phyloP scores from a whole-genome alignment of 768 basidiomycete species.

The Lyophyllum atratum region DNA sequence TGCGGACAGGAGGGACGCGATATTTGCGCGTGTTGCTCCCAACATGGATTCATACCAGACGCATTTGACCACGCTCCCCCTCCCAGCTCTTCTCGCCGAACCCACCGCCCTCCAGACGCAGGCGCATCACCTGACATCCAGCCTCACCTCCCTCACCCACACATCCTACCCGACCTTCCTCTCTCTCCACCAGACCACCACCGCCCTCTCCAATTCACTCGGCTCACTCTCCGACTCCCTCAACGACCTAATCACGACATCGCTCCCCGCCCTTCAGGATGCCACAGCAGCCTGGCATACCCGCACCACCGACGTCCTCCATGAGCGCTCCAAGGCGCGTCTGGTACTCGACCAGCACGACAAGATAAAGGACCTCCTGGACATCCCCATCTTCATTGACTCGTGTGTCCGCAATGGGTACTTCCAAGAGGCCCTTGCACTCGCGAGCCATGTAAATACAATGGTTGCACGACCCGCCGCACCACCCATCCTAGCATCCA shows the following conservation, averaged over 20 bases:
- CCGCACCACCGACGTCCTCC: slow-evolving; percentile 72
- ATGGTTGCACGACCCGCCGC: slow-evolving; percentile 45
- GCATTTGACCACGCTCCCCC: slow-evolving; percentile 63
- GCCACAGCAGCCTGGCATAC: slow-evolving; percentile 71
- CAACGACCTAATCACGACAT: slow-evolving; percentile 58
- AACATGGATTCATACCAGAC: slow-evolving; percentile 53
- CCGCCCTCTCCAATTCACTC: slow-evolving; percentile 71
- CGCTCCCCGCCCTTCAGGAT: slow-evolving; percentile 78
- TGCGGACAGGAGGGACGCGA: slow-evolving; percentile 6
- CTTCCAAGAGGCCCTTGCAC: slow-evolving; percentile 88
- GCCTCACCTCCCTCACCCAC: slow-evolving; percentile 86
- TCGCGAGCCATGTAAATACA: slow-evolving; percentile 69
- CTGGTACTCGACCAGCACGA: slow-evolving; percentile 94
- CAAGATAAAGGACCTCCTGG: slow-evolving; percentile 88
- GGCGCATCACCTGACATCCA: slow-evolving; percentile 83
- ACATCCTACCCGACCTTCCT: slow-evolving; percentile 92
- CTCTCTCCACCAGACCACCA: slow-evolving; percentile 80
- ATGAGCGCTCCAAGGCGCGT: slow-evolving; percentile 72
- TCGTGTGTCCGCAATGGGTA: slow-evolving; percentile 92
- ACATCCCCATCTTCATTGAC: slow-evolving; percentile 88
- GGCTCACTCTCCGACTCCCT: slow-evolving; percentile 76
- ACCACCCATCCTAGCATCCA: slow-evolving; percentile 57
- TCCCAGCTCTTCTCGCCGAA: slow-evolving; percentile 70
- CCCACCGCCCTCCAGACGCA: slow-evolving; percentile 81
- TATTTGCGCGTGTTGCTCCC: slow-evolving; percentile 14